Evolutionary conservation across 75 land plant genomes (phyloP), one percentile per base, ranked within the genome.

Genomic region (Chamaecyparis obtusa): DNA sequence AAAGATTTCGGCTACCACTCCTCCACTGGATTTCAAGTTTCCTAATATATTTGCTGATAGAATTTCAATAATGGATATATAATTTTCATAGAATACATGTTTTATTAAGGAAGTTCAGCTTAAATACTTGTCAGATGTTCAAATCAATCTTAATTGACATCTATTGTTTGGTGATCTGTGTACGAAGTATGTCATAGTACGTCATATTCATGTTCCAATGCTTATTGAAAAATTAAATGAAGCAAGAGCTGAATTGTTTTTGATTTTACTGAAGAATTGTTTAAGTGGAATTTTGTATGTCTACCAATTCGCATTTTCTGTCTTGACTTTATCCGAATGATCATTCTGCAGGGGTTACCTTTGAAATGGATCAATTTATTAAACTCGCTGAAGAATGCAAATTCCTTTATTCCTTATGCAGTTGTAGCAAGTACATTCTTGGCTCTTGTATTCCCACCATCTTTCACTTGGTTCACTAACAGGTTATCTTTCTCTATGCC

Each of bases 391-490:
- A 90, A 91, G 79, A 88, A 89, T 86, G 92, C 98, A 51, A 96
- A 93, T 84, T 90, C 93, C 39, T 57, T 91, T 85, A 72, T 95
- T 41, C 99, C 99, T 41, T 95, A 97, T 87, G 92, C 94, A 27
- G 95, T 96, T 17, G 86, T 94, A 54, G 94, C 90, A 79, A 96
- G 95, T 88, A 96, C 99, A 83, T 19, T 93, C 41, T 56, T 95
- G 89, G 99, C 99, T 81, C 95, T 97, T 78, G 77, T 91, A n/a
- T 96, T 89, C 77, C 99, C 99, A 67, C 98, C 96, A 86, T 97
- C 99, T 64, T 97, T 97, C 83, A 92, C 94, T 55, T 97, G 99
- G 99, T 96, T 97, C 86, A 96, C 98, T 41, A 95, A 75, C 94
- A 97, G 93, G 99, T 97, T 10, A 72, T 76, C 49, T 74, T 74